phyloP scores from a whole-genome alignment of 2,329 filamentous ascomycete genomes.

The Fusarium odoratissimum region DNA sequence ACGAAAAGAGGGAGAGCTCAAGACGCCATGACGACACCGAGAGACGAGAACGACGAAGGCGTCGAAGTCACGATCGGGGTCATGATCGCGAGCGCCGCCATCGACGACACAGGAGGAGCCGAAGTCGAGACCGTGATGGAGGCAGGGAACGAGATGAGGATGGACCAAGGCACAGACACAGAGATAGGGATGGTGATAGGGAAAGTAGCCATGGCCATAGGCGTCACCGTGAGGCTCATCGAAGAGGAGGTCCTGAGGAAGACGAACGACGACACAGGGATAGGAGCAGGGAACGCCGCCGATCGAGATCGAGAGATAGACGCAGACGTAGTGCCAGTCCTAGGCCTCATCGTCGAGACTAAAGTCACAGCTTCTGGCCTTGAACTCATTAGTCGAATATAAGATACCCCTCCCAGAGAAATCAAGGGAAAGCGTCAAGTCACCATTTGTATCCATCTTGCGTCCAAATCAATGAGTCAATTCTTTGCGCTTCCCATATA shows the following conservation, averaged over 20 bases:
- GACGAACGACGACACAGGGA: constrained; percentile 31
- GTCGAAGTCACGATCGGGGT: constrained; percentile 51
- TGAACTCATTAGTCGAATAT: background rate
- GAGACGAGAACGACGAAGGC: constrained; percentile 48
- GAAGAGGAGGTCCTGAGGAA: constrained; percentile 18
- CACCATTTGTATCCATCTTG: background rate
- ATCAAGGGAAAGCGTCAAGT: background rate
- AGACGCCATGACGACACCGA: constrained; percentile 49
- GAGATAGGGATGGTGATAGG: constrained; percentile 8
- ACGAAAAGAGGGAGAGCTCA: constrained; percentile 46
- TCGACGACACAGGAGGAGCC: constrained; percentile 49
- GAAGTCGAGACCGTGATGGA: constrained; percentile 47
- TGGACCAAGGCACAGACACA: constrained; percentile 8
- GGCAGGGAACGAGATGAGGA: constrained; percentile 32
- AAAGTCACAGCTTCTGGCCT: background rate
- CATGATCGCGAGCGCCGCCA: constrained; percentile 47
- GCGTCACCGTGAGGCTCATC: constrained; percentile 17
- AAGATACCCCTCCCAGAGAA: constrained; percentile 24
- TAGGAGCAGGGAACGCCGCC: constrained; percentile 38
- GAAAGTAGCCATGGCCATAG: constrained; percentile 30
- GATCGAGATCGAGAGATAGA: constrained; percentile 37
- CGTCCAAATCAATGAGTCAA: constrained; percentile 11
- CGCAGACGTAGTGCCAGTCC: constrained; percentile 35
- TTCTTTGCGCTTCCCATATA: background rate
- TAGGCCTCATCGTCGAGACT: constrained; percentile 24